Conservation (phyloP, 1,284 basidiomycete genomes). For the Pterula multifida region DNA sequence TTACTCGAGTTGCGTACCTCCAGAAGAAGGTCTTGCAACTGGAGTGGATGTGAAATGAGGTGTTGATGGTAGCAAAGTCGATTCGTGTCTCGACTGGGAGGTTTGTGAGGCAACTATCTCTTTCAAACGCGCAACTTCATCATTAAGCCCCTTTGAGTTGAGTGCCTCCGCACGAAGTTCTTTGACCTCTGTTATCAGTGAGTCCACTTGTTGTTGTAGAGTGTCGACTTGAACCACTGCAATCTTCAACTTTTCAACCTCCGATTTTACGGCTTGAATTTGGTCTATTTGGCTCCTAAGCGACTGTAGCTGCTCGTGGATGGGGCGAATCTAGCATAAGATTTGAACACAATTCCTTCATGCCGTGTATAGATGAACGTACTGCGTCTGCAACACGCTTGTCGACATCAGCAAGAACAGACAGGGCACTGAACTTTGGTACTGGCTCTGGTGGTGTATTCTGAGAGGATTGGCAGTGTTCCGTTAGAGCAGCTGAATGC, state of each 20-base stretch:
- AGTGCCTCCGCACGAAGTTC: slow-evolving; percentile 26
- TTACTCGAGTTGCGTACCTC: background rate
- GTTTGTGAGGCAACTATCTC: slow-evolving; percentile 9
- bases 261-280: slow-evolving; percentile 26
- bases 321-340: slow-evolving; percentile 33
- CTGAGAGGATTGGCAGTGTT: background rate
- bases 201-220: slow-evolving; percentile 24
- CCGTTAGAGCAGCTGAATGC: background rate
- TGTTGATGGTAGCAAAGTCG: background rate
- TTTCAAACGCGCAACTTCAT: slow-evolving; percentile 23
- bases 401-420: slow-evolving; percentile 13
- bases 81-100: background rate
- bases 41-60: slow-evolving; percentile 1
- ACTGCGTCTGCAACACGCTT: slow-evolving; percentile 30
- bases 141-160: slow-evolving; percentile 18
- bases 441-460: background rate
- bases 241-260: slow-evolving; percentile 22
- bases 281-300: slow-evolving; percentile 30
- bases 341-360: slow-evolving; percentile 3
- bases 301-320: slow-evolving; percentile 35
- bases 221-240: slow-evolving; percentile 20
- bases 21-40: background rate
- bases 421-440: background rate
- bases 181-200: slow-evolving; percentile 27
- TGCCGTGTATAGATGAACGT: slow-evolving; percentile 12